These are phyloP conservation scores for Bipolaris sorokiniana DNA, from an alignment of 2,329 filamentous ascomycete genomes.

Conservation along the genomic window DNA sequence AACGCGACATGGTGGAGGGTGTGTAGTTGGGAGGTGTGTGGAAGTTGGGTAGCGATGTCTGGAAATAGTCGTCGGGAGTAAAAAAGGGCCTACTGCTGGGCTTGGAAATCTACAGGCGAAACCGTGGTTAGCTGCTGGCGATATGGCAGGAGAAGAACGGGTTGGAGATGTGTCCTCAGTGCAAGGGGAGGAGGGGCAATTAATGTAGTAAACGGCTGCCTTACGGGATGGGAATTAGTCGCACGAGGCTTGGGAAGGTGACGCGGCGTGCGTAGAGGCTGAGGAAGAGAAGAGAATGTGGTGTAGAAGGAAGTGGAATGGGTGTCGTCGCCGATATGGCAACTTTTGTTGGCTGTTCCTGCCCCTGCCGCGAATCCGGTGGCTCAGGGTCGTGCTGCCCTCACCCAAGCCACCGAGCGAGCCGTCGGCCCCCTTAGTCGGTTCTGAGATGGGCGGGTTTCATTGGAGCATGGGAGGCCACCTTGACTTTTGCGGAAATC, in stretches of 20 bases:
- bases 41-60: slow-evolving; percentile 8
- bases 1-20: slow-evolving; percentile 71
- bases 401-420: slow-evolving; percentile 18
- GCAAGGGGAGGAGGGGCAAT: slow-evolving; percentile 1
- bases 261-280: slow-evolving; percentile 32
- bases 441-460: slow-evolving; percentile 13
- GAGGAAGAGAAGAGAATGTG: slow-evolving; percentile 6
- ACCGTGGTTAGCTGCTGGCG: slow-evolving; percentile 35
- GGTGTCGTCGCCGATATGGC: slow-evolving; percentile 4
- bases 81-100: slow-evolving; percentile 37
- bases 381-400: slow-evolving; percentile 17
- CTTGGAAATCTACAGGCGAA: slow-evolving; percentile 36
- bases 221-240: slow-evolving; percentile 29
- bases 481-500: slow-evolving; percentile 13
- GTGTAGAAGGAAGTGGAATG: slow-evolving; percentile 18
- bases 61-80: slow-evolving; percentile 24
- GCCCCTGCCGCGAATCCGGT: slow-evolving; percentile 25
- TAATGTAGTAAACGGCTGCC: slow-evolving; percentile 34
- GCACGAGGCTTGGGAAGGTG: slow-evolving; percentile 23
- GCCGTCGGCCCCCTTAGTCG: slow-evolving; percentile 15
- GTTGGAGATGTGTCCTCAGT: slow-evolving; percentile 41
- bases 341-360: slow-evolving; percentile 18
- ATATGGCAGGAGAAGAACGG: slow-evolving; percentile 7
- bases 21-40: slow-evolving; percentile 9
- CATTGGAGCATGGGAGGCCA: slow-evolving; percentile 6